A percentile compares a stretch with the other conserved stretches of the same genome.
These are phyloP conservation scores for Blastocystis sp. DNA, from an alignment of 352 stramenopile species.

Conservation along the genomic window DNA sequence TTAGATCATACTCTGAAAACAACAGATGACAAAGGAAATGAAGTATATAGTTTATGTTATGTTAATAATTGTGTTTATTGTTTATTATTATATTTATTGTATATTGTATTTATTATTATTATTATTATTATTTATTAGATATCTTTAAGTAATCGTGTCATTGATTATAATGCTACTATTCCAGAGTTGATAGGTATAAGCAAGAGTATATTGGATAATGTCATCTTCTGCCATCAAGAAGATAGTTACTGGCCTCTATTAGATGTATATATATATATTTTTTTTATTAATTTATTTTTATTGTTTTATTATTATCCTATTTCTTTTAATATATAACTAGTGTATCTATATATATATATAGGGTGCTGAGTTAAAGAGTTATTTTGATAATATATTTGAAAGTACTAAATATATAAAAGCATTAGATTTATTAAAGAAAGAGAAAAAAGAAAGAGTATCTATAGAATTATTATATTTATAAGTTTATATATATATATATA, in stretches of 20 bases:
- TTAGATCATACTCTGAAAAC: slow-evolving; percentile 55
- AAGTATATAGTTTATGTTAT: slow-evolving; percentile 73
- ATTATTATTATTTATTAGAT: slow-evolving; percentile 35
- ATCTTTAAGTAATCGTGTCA: slow-evolving; percentile 43
- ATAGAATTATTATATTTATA: too few species aligned
- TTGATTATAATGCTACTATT: slow-evolving; percentile 46
- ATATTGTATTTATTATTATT: slow-evolving; percentile 34
- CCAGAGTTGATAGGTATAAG: slow-evolving; percentile 75
- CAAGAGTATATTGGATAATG: slow-evolving; percentile 87
- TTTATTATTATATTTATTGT: too few species aligned
- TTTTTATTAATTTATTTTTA: neutral
- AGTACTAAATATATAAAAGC: slow-evolving; percentile 89
- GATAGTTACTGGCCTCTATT: slow-evolving; percentile 84
- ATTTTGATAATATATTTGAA: slow-evolving; percentile 99
- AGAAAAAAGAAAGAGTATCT: slow-evolving; percentile 36
- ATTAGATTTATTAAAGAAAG: slow-evolving; percentile 65
- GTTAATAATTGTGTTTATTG: too few species aligned
- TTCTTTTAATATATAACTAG: neutral
- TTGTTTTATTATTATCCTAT: too few species aligned
- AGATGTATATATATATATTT: slow-evolving; percentile 24
- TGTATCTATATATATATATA: slow-evolving; percentile 53
- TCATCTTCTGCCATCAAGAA: slow-evolving; percentile 97
- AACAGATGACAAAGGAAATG: slow-evolving; percentile 54
- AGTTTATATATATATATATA: too few species aligned
- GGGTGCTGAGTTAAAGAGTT: slow-evolving; percentile 85